Base-by-base conservation (phyloP, 2,329 filamentous ascomycete genomes). In the Cadophora sp. region DNA sequence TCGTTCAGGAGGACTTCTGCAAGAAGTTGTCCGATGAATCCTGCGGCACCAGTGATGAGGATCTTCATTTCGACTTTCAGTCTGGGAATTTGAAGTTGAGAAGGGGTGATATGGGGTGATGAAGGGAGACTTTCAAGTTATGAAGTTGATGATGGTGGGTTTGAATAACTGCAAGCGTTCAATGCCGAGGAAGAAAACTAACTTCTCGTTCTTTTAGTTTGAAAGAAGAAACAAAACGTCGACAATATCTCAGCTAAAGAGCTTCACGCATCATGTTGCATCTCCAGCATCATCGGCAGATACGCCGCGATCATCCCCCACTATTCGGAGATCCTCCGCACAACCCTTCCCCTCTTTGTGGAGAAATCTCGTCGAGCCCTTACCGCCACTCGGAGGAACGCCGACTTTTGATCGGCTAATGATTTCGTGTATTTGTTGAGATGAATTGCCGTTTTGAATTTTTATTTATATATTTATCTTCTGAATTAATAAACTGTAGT, bases 11-110 rank as follows among this genome's bases (percentile, higher is more conserved):
- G 81, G 43, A 85, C 83, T 60, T 81, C 80, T 2, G 86, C 83
- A 27, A 90, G 82, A 53, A 85, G 81, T 75, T 89, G 87, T 73
- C 88, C 87, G 66, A 91, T 85, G 75, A 90, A 90, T 67, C 88
- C 88, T 53, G 85, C 85, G 8, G 83, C 87, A 5, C 88, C 88
- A 11, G 88, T 90, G 72, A 90, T 88, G 74, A 90, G 83, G 48
- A 90, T 82, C 22, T 59, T 59, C 55, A 59, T 59, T 27, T 45
- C 45, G 39, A 59, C 11, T 24, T 27, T 51, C 20, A 24, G 1
- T 51, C 20, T 7, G 24, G 22, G 20, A 18, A 41, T 24, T 6
- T 4, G 36, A 24, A 3, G 6, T 59, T 59, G 24, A 24, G 22
- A 59, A 30, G 14, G 36, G n/a, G 43, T 3, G 22, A 36, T n/a